phyloP scores from a whole-genome alignment of 2,329 filamentous ascomycete genomes.

The Epichloe festucae region DNA sequence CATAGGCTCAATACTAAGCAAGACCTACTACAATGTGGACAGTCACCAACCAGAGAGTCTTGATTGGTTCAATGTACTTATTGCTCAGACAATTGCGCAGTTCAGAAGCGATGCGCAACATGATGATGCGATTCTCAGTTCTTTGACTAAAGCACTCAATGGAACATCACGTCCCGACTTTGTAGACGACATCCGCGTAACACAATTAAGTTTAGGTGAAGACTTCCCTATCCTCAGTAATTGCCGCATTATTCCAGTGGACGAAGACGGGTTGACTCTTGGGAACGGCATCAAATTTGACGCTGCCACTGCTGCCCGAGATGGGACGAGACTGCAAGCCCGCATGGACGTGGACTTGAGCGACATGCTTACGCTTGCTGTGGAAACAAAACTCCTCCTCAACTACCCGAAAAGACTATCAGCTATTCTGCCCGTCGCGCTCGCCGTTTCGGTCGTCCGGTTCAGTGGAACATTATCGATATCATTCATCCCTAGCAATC shows the following conservation, averaged over 20 bases:
- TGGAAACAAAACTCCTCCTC: slow-evolving; percentile 86
- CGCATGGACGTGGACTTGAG: slow-evolving; percentile 94
- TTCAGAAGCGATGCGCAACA: slow-evolving; percentile 85
- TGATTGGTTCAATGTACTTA: slow-evolving; percentile 97
- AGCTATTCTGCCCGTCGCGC: slow-evolving; percentile 79
- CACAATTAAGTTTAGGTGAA: slow-evolving; percentile 85
- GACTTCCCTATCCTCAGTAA: slow-evolving; percentile 99
- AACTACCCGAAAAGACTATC: slow-evolving; percentile 89
- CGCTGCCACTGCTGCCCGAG: slow-evolving; percentile 37
- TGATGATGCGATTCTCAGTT: slow-evolving; percentile 78
- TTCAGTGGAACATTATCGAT: slow-evolving; percentile 93
- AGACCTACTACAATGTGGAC: slow-evolving; percentile 95
- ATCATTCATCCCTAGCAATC: slow-evolving; percentile 73
- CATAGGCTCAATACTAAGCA: slow-evolving; percentile 85
- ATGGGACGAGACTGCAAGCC: slow-evolving; percentile 73
- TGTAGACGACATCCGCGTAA: slow-evolving; percentile 84
- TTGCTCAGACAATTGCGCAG: slow-evolving; percentile 93
- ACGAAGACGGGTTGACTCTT: slow-evolving; percentile 57
- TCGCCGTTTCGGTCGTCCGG: slow-evolving; percentile 81
- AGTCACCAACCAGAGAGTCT: slow-evolving; percentile 92
- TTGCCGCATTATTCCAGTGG: slow-evolving; percentile 85
- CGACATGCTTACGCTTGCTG: slow-evolving; percentile 86
- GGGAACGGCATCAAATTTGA: slow-evolving; percentile 38
- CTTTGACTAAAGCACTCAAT: slow-evolving; percentile 75
- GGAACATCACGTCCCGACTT: slow-evolving; percentile 79